Conservation (phyloP, 495 filamentous ascomycete genomes). For the Tuber magnatum region DNA sequence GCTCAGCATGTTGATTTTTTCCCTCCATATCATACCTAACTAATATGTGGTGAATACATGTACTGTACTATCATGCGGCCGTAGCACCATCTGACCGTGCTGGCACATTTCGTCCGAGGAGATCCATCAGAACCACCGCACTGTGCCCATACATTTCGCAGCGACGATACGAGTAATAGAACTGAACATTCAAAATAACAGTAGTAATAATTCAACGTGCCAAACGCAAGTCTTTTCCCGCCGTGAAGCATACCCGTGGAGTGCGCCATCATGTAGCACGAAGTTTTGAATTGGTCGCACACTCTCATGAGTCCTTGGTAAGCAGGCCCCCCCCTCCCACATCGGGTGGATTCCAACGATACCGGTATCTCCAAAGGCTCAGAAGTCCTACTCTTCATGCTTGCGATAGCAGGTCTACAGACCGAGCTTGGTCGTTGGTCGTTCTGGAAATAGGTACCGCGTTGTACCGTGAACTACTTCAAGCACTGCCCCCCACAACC, state of each 20-base stretch:
- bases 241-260: not conserved
- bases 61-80: not conserved
- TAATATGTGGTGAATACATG: not conserved
- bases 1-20: not conserved
- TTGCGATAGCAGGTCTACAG: not conserved
- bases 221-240: not conserved
- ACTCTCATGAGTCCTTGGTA: not conserved
- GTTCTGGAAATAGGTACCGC: not conserved
- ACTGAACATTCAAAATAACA: not conserved
- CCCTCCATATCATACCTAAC: not conserved
- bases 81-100: not conserved
- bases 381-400: not conserved
- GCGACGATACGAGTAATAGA: not conserved
- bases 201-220: too few relatives aligned
- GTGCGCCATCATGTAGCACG: not conserved
- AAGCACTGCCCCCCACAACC: not conserved
- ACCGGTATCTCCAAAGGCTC: not conserved
- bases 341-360: not conserved
- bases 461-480: not conserved
- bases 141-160: not conserved
- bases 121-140: not conserved
- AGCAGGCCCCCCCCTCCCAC: too few relatives aligned
- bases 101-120: not conserved
- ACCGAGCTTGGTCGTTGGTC: not conserved
- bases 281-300: not conserved